phyloP scores from a whole-genome alignment of 108 stramenopile species.

The Nitzschia inconspicua region DNA sequence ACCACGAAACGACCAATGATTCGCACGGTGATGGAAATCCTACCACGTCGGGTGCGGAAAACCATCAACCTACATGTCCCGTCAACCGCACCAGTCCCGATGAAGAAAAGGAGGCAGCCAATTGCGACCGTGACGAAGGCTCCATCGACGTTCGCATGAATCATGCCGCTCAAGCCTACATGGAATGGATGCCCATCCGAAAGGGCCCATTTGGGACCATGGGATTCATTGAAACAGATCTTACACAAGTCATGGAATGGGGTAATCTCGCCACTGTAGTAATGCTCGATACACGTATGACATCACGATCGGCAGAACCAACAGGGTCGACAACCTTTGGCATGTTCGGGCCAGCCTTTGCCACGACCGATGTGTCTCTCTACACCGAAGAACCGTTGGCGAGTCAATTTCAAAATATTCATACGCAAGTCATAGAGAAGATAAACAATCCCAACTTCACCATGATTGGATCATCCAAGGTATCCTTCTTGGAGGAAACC shows the following conservation, averaged over 20 bases:
- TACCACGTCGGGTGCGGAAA: slow-evolving; percentile 9
- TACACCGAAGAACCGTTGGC: neutral
- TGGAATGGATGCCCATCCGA: slow-evolving; percentile 40
- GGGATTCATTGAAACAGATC: slow-evolving; percentile 2
- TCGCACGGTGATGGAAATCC: slow-evolving; percentile 7
- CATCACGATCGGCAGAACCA: slow-evolving; percentile 3
- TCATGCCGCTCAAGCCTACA: slow-evolving; percentile 23
- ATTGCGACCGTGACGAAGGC: slow-evolving; percentile 24
- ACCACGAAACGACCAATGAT: slow-evolving; percentile 31
- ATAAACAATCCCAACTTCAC: neutral
- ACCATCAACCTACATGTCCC: slow-evolving; percentile 23
- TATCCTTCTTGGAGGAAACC: neutral
- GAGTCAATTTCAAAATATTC: neutral
- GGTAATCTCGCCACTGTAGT: slow-evolving; percentile 28
- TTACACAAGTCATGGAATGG: slow-evolving; percentile 29
- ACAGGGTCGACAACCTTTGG: neutral
- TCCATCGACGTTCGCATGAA: neutral
- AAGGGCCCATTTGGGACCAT: slow-evolving; percentile 1
- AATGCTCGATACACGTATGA: slow-evolving; percentile 14
- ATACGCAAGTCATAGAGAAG: neutral
- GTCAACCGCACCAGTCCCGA: neutral
- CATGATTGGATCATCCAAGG: neutral
- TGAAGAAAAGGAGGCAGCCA: slow-evolving; percentile 6
- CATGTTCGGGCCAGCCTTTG: neutral
- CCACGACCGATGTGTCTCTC: neutral